Conservation (phyloP, 129 eudicot species). For the Saussurea involucrata region DNA sequence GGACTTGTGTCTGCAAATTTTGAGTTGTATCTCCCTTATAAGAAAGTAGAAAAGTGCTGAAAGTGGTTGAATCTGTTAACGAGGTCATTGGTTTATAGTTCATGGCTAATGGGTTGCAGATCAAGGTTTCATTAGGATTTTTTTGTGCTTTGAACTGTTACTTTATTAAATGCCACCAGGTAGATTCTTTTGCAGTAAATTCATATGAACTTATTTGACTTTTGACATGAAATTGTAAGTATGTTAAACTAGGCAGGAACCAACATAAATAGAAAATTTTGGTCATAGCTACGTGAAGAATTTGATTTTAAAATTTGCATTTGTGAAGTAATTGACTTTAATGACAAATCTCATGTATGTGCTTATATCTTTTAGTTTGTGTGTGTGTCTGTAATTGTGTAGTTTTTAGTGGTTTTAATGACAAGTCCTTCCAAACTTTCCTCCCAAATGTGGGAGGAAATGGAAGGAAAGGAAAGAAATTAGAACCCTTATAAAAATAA, state of each 20-base stretch:
- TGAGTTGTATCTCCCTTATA: not conserved
- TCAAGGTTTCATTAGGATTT: not conserved
- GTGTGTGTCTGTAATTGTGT: not conserved
- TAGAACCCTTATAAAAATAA: no score
- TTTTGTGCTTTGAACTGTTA: not conserved
- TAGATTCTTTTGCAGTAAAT: no score
- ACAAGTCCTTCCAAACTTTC: no score
- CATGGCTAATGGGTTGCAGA: not conserved
- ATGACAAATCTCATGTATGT: not conserved
- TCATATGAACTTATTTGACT: not conserved
- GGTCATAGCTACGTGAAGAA: not conserved
- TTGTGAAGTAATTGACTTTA: not conserved
- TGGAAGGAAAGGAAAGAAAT: no score
- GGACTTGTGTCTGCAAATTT: not conserved
- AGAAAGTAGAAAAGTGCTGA: not conserved
- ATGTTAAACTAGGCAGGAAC: not conserved
- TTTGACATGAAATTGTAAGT: not conserved
- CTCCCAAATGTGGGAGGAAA: no score
- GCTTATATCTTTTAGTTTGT: not conserved
- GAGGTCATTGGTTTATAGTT: not conserved
- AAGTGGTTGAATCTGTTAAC: not conserved
- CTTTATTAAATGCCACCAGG: no score
- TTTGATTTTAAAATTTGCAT: not conserved
- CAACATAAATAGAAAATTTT: not conserved
- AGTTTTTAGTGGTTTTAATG: no score